Evolutionary conservation across 805 yeast species (phyloP).

Genomic region (Lipomyces spencermartinsiae): DNA sequence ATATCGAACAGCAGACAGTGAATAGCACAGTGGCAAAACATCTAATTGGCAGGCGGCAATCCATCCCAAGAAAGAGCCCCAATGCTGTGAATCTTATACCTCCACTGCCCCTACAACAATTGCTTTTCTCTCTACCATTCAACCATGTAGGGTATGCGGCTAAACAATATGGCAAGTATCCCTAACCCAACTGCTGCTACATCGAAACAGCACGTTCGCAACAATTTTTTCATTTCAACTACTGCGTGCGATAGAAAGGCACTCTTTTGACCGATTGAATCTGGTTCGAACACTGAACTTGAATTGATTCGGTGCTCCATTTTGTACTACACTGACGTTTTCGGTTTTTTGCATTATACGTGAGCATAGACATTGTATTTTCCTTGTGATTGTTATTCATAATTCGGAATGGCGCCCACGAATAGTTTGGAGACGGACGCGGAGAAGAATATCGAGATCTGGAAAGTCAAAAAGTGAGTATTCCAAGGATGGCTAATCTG

Average conservation of each 20-base stretch:
- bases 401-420: not conserved
- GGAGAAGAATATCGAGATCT: conserved; percentile 96
- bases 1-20: too few species aligned
- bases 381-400: not conserved
- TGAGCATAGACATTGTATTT: not conserved
- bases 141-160: not conserved
- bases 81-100: too few species aligned
- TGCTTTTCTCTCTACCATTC: too few species aligned
- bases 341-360: not conserved
- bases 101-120: too few species aligned
- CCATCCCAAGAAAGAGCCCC: too few species aligned
- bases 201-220: not conserved
- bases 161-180: not conserved
- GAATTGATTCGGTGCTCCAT: not conserved
- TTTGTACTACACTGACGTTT: not conserved
- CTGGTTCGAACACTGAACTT: not conserved
- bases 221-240: conserved; percentile 1
- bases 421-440: conserved; percentile 67
- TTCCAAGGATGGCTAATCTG: conserved; percentile 45
- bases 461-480: conserved; percentile 88
- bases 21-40: too few species aligned
- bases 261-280: not conserved
- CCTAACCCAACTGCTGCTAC: not conserved
- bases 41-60: too few species aligned
- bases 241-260: not conserved